phyloP scores from a whole-genome alignment of 148 eudicot species.

The Oxyria digyna region DNA sequence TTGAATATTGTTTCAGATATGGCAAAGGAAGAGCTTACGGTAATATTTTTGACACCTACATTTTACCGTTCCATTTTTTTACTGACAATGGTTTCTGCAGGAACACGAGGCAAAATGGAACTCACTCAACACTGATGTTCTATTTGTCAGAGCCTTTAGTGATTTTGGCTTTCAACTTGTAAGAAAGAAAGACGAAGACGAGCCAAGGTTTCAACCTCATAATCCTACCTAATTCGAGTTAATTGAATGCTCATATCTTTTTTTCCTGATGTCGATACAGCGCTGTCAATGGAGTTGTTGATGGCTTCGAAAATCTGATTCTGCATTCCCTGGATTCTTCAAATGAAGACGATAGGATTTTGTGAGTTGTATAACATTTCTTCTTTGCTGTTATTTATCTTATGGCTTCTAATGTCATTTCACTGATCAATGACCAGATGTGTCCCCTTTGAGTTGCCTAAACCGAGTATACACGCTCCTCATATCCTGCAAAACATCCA shows the following conservation, averaged over 20 bases:
- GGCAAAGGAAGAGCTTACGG: conserved; percentile 9
- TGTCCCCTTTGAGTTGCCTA: background rate
- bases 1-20: conserved; percentile 32
- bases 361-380: background rate
- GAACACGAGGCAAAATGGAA: background rate
- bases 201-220: background rate
- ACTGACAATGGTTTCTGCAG: background rate
- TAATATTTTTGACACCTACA: background rate
- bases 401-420: background rate
- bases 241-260: too few relatives aligned
- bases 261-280: background rate
- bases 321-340: background rate
- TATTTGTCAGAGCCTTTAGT: background rate
- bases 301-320: background rate
- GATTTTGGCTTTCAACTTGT: background rate
- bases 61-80: background rate
- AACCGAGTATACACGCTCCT: background rate
- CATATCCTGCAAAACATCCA: background rate
- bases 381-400: background rate
- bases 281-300: background rate
- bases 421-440: background rate
- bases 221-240: background rate
- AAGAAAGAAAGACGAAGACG: background rate
- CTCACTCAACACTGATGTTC: background rate
- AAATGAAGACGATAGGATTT: background rate